Conservation (phyloP, 2,329 filamentous ascomycete genomes). For the Exophiala viscosa region DNA sequence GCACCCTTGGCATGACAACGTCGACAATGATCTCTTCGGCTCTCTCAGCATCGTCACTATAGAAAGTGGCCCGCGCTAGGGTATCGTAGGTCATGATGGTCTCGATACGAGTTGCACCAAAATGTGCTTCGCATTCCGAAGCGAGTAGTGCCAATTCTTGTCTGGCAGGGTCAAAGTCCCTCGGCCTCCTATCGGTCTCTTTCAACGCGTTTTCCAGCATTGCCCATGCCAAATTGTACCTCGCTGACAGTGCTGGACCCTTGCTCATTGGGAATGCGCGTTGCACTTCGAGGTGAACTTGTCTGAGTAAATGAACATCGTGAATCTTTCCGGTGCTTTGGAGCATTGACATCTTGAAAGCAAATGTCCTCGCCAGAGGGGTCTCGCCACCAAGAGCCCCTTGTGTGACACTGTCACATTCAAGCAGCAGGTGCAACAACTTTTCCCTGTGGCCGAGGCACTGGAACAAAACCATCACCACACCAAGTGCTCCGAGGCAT, state of each 20-base stretch:
- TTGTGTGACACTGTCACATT: constrained; percentile 11
- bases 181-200: constrained; percentile 4
- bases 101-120: constrained; percentile 16
- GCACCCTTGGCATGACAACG: constrained; percentile 8
- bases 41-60: constrained; percentile 7
- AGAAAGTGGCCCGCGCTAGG: constrained; percentile 13
- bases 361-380: constrained; percentile 17
- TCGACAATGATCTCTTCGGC: constrained; percentile 14
- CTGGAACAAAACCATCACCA: constrained; percentile 15
- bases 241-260: constrained; percentile 14
- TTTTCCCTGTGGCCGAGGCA: constrained; percentile 14
- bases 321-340: constrained; percentile 2
- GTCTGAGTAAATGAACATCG: constrained; percentile 7
- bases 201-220: constrained; percentile 19
- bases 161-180: constrained; percentile 8
- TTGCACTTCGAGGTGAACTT: constrained; percentile 6
- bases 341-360: constrained; percentile 16
- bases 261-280: constrained; percentile 1
- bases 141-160: constrained; percentile 6
- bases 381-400: constrained; percentile 10
- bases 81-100: constrained; percentile 19
- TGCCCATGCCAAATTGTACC: constrained; percentile 20
- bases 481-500: constrained; percentile 13
- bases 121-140: constrained; percentile 6
- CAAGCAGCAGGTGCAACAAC: constrained; percentile 7